Evolutionary conservation across 106 monocot species (phyloP).

Genomic region (Cymbidium sinense): DNA sequence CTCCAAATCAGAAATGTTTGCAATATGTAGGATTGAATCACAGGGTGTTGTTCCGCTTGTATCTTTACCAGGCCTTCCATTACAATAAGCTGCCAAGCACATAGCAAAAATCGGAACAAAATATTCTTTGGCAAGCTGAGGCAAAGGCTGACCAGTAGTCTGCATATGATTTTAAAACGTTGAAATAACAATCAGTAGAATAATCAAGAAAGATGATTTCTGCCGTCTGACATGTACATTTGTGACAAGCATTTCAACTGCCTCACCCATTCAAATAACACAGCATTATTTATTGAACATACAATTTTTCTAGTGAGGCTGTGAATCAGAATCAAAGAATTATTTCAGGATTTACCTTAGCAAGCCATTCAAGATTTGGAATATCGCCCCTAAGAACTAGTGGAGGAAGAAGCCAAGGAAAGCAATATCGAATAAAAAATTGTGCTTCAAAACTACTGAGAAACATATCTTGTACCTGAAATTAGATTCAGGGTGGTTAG

Average conservation of each 20-base stretch:
- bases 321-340: not conserved
- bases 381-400: constrained; percentile 43
- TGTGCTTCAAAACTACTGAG: constrained; percentile 24
- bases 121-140: constrained; percentile 52
- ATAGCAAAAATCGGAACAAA: constrained; percentile 79
- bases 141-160: constrained; percentile 51
- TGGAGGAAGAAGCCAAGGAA: constrained; percentile 61
- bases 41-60: constrained; percentile 35
- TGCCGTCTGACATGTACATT: not conserved
- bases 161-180: constrained; percentile 19
- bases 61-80: constrained; percentile 35
- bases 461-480: constrained; percentile 68
- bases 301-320: not conserved
- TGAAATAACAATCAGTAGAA: not conserved
- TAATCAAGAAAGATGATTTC: not conserved
- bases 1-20: constrained; percentile 75
- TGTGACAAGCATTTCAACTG: not conserved
- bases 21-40: constrained; percentile 48
- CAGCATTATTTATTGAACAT: not conserved
- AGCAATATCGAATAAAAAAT: constrained; percentile 54
- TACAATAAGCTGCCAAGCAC: constrained; percentile 59
- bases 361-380: constrained; percentile 50
- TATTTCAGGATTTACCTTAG: constrained; percentile 38
- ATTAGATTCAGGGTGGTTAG: not conserved
- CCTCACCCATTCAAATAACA: not conserved